Percentiles rank a stretch among this genome's conserved stretches.
These are phyloP conservation scores for Karstenula rhodostoma DNA, from an alignment of 2,329 filamentous ascomycete species.

Conservation along the genomic window DNA sequence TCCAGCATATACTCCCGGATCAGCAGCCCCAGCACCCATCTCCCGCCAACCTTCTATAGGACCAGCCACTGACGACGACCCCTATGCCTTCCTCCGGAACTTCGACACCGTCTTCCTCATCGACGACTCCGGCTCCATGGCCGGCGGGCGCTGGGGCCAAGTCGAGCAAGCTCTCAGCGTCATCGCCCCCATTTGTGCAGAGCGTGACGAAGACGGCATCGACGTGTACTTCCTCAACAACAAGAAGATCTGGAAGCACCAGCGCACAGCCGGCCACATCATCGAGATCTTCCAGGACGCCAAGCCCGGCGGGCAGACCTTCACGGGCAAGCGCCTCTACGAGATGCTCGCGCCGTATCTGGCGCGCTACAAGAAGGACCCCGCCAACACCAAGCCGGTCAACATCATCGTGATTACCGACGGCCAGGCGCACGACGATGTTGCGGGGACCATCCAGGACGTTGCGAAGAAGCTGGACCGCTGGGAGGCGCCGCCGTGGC, in stretches of 20 bases:
- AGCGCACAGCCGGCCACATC: conserved; percentile 67
- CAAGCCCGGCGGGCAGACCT: conserved; percentile 71
- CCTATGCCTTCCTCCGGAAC: conserved; percentile 75
- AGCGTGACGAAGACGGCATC: conserved; percentile 82
- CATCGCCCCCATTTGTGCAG: conserved; percentile 83
- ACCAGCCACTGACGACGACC: conserved; percentile 62
- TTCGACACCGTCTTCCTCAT: conserved; percentile 93
- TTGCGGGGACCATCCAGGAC: conserved; percentile 70
- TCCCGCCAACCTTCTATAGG: conserved; percentile 11
- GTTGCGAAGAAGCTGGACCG: conserved; percentile 75
- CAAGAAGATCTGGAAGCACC: conserved; percentile 69
- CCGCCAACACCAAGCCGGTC: conserved; percentile 72
- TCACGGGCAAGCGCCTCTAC: conserved; percentile 75
- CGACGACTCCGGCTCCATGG: conserved; percentile 92
- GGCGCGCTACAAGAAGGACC: conserved; percentile 58
- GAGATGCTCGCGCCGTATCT: conserved; percentile 79
- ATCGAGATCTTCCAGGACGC: conserved; percentile 74
- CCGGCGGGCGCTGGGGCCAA: conserved; percentile 77
- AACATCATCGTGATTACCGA: conserved; percentile 96
- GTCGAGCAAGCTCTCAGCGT: conserved; percentile 72
- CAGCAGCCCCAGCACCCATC: conserved; percentile 9
- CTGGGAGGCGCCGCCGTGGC: conserved; percentile 75
- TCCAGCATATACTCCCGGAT: conserved; percentile 49
- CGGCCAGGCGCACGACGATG: conserved; percentile 81
- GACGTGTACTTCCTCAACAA: conserved; percentile 91